A percentile compares a stretch with the other conserved stretches of the same genome.
These are phyloP conservation scores for Myxozyma kluyveri DNA, from an alignment of 805 yeast genomes.

Conservation along the genomic window DNA sequence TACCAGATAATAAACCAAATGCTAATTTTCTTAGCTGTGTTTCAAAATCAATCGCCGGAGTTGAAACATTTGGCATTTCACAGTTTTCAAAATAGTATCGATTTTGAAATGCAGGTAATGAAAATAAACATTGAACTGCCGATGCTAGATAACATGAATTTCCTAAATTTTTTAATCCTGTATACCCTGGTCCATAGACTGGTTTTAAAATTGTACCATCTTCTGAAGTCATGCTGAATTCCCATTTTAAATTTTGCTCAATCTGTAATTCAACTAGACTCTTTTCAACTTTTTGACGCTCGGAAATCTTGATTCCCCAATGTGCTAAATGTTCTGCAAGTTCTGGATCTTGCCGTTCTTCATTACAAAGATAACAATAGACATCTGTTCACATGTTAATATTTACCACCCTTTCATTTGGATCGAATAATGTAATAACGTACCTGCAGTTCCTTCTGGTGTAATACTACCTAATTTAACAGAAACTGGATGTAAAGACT, in stretches of 20 bases:
- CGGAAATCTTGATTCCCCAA: slow-evolving; percentile 64
- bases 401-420: not conserved
- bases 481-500: slow-evolving; percentile 70
- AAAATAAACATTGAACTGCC: slow-evolving; percentile 68
- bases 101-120: slow-evolving; percentile 38
- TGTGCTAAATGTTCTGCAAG: slow-evolving; percentile 48
- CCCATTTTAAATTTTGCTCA: slow-evolving; percentile 92
- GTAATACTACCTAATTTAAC: slow-evolving; percentile 88
- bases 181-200: slow-evolving; percentile 69
- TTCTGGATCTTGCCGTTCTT: slow-evolving; percentile 76
- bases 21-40: slow-evolving; percentile 76
- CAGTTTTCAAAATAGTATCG: slow-evolving; percentile 31
- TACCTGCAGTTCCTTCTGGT: slow-evolving; percentile 55
- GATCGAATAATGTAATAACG: not conserved
- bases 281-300: slow-evolving; percentile 73
- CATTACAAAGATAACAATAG: slow-evolving; percentile 85
- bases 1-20: slow-evolving; percentile 74
- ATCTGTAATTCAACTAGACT: slow-evolving; percentile 78
- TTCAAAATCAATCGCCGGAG: slow-evolving; percentile 62
- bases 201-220: slow-evolving; percentile 64
- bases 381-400: slow-evolving; percentile 50
- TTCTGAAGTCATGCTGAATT: slow-evolving; percentile 73
- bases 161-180: slow-evolving; percentile 87
- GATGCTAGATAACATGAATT: slow-evolving; percentile 90
- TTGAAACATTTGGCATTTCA: slow-evolving; percentile 36